These are phyloP conservation scores for Podospora tetraspora DNA, from an alignment of 495 filamentous ascomycete genomes.

Conservation along the genomic window DNA sequence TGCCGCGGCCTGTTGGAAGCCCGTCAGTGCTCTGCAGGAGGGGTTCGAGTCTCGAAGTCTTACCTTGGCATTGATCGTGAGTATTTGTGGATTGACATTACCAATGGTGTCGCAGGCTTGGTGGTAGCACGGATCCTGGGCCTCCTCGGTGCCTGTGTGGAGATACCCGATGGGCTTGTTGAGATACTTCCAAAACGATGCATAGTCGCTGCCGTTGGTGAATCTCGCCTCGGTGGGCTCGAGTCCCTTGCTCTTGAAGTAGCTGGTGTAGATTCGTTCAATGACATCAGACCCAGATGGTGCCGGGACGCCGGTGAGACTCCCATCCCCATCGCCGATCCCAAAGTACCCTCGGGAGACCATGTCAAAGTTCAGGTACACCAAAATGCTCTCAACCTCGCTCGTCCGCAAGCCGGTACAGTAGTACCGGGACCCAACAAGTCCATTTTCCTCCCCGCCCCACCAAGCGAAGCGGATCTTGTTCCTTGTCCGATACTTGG, in stretches of 20 bases:
- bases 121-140: slow-evolving; percentile 43
- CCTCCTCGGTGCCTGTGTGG: slow-evolving; percentile 37
- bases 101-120: slow-evolving; percentile 38
- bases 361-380: slow-evolving; percentile 49
- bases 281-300: slow-evolving; percentile 36
- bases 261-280: slow-evolving; percentile 33
- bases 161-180: slow-evolving; percentile 45
- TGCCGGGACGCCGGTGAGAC: slow-evolving; percentile 26
- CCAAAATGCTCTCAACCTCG: slow-evolving; percentile 36
- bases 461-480: slow-evolving; percentile 45
- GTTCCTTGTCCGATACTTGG: slow-evolving; percentile 32
- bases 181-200: slow-evolving; percentile 39
- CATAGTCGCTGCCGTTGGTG: slow-evolving; percentile 41
- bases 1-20: slow-evolving; percentile 28
- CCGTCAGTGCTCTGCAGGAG: not conserved
- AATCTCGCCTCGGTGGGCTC: slow-evolving; percentile 32
- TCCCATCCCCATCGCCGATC: slow-evolving; percentile 39
- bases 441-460: slow-evolving; percentile 42
- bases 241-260: slow-evolving; percentile 29
- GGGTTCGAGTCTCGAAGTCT: not conserved
- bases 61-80: slow-evolving; percentile 37
- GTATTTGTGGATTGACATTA: slow-evolving; percentile 37
- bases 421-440: slow-evolving; percentile 41
- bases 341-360: slow-evolving; percentile 34
- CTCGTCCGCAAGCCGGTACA: slow-evolving; percentile 26